These are phyloP conservation scores for Orbilia blumenaviensis DNA, from an alignment of 2,329 filamentous ascomycete species.

Conservation along the genomic window DNA sequence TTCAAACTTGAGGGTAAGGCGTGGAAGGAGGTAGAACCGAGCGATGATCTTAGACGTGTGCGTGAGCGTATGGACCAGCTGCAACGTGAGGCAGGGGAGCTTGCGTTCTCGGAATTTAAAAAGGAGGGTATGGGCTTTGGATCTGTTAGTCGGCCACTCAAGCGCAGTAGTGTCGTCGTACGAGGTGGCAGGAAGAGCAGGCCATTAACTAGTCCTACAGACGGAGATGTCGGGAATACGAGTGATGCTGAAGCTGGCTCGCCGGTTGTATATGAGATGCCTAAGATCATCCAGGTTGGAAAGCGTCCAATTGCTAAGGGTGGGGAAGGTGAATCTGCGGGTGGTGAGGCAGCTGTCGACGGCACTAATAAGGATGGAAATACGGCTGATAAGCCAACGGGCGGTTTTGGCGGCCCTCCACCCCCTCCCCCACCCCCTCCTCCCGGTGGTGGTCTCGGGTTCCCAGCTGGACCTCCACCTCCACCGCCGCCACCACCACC, in stretches of 20 bases:
- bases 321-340: constrained; percentile 72
- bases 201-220: constrained; percentile 23
- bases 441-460: constrained; percentile 60
- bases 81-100: constrained; percentile 55
- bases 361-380: constrained; percentile 59
- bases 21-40: constrained; percentile 87
- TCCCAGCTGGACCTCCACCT: constrained; percentile 34
- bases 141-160: constrained; percentile 70
- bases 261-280: constrained; percentile 77
- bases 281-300: constrained; percentile 73
- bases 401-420: constrained; percentile 54
- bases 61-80: constrained; percentile 90
- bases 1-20: constrained; percentile 94
- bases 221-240: constrained; percentile 18
- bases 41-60: constrained; percentile 87
- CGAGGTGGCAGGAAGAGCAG: constrained; percentile 28
- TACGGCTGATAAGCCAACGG: constrained; percentile 10
- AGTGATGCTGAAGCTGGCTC: constrained; percentile 65
- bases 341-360: constrained; percentile 56
- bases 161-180: constrained; percentile 57
- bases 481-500: constrained; percentile 63
- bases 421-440: constrained; percentile 60
- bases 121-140: constrained; percentile 61
- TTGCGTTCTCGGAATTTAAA: constrained; percentile 55
- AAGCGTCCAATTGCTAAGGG: constrained; percentile 76